Conservation (phyloP, 305 asterid genomes). For the Fraxinus ornus region DNA sequence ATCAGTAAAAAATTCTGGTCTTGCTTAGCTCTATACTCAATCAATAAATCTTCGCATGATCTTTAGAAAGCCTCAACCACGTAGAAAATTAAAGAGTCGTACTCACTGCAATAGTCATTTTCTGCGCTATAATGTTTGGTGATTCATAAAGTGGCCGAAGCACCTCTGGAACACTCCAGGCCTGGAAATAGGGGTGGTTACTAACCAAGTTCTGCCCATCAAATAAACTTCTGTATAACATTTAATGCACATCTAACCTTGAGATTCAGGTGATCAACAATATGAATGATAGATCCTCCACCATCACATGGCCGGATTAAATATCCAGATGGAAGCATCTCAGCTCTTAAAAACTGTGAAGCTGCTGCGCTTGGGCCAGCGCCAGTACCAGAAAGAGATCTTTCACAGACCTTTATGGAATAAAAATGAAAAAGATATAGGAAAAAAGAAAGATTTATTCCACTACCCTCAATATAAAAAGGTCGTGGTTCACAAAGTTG, state of each 20-base stretch:
- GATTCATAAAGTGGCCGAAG: constrained; percentile 90
- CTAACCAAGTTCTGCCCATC: background rate
- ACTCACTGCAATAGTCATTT: constrained; percentile 80
- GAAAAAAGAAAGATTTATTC: background rate
- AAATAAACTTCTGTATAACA: background rate
- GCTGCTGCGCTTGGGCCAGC: constrained; percentile 70
- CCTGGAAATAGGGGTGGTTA: constrained; percentile 40
- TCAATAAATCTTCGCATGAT: background rate
- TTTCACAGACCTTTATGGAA: constrained; percentile 66
- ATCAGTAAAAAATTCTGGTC: background rate
- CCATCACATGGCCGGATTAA: constrained; percentile 72
- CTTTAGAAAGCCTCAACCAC: background rate
- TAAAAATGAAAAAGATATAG: background rate
- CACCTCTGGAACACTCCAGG: constrained; percentile 92
- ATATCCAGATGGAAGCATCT: constrained; percentile 86
- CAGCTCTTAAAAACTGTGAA: constrained; percentile 78
- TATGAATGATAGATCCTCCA: constrained; percentile 66
- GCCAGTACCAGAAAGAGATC: constrained; percentile 89
- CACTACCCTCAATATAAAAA: background rate
- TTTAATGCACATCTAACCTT: constrained; percentile 43
- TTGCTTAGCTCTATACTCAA: background rate
- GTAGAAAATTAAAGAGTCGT: constrained; percentile 9
- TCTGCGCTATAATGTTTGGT: constrained; percentile 75
- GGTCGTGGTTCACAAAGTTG: background rate
- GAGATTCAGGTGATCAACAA: constrained; percentile 79